Evolutionary conservation across 1,284 basidiomycete species (phyloP).

Genomic region (Trametes hirsuta): DNA sequence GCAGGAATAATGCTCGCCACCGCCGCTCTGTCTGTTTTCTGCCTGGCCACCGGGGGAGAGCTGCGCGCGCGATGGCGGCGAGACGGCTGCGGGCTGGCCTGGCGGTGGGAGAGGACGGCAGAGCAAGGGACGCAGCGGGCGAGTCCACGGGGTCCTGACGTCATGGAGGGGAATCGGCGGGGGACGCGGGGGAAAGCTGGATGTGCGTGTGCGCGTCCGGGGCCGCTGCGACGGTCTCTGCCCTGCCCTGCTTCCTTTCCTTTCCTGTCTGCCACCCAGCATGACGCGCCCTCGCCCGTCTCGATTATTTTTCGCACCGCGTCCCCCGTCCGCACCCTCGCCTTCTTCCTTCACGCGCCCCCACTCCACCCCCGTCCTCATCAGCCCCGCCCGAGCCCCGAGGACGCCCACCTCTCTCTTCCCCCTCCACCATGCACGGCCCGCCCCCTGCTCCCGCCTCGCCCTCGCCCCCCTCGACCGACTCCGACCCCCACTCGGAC

Average conservation of each 20-base stretch:
- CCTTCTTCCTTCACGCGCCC: background rate
- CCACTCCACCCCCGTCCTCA: slow-evolving; percentile 1
- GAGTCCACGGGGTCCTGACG: slow-evolving; percentile 15
- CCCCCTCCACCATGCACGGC: slow-evolving; percentile 9
- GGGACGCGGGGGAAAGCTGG: background rate
- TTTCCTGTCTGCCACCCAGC: background rate
- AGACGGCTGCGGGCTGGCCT: background rate
- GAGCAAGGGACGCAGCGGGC: background rate
- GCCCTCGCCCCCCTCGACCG: slow-evolving; percentile 9
- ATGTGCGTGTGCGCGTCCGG: background rate
- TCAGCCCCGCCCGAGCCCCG: slow-evolving; percentile 1
- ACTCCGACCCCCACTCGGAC: slow-evolving; percentile 7
- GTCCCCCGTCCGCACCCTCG: background rate
- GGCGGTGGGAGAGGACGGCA: background rate
- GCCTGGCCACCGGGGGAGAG: background rate
- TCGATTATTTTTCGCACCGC: slow-evolving; percentile 1
- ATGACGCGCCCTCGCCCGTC: slow-evolving; percentile 9
- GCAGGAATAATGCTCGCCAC: background rate
- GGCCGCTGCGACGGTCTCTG: background rate
- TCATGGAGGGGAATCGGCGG: slow-evolving; percentile 1
- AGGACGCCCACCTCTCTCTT: background rate
- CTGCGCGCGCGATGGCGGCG: background rate
- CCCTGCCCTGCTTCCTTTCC: background rate
- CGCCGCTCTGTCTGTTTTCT: background rate
- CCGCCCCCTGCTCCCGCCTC: background rate